A percentile compares a stretch with the other conserved stretches of the same genome.
Evolutionary conservation across 768 basidiomycete genomes (phyloP).

Genomic region (Rhizopogon roseolus): DNA sequence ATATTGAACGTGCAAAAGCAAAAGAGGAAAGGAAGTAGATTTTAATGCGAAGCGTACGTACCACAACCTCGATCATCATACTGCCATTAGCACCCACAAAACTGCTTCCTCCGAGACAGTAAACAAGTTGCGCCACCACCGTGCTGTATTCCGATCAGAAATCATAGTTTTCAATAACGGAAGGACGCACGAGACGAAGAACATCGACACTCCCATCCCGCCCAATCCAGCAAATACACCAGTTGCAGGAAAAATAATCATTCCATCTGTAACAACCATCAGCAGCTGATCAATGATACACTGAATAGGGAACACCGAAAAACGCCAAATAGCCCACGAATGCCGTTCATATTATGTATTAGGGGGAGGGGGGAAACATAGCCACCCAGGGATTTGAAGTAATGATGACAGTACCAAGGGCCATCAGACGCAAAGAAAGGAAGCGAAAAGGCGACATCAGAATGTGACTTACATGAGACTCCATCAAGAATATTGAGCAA

Average conservation of each 20-base stretch:
- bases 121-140: constrained; percentile 77
- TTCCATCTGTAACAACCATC: constrained; percentile 56
- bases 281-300: not conserved
- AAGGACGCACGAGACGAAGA: constrained; percentile 70
- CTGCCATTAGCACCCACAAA: constrained; percentile 90
- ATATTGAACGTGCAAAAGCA: not conserved
- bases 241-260: constrained; percentile 91
- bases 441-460: not conserved
- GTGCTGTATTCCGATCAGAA: constrained; percentile 36
- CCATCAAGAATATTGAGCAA: constrained; percentile 92
- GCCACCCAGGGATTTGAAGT: not conserved
- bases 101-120: constrained; percentile 80
- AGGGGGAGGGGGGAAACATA: not conserved
- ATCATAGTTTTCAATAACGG: not conserved
- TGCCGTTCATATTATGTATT: constrained; percentile 1
- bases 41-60: constrained; percentile 33
- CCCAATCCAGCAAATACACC: constrained; percentile 79
- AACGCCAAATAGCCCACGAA: not conserved
- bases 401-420: not conserved
- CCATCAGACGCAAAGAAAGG: constrained; percentile 1
- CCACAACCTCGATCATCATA: constrained; percentile 99
- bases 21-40: not conserved
- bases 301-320: not conserved
- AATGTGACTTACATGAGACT: constrained; percentile 66
- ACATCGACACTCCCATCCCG: constrained; percentile 91